phyloP scores from a whole-genome alignment of 2,329 filamentous ascomycete genomes.

The Ascochyta pisi region DNA sequence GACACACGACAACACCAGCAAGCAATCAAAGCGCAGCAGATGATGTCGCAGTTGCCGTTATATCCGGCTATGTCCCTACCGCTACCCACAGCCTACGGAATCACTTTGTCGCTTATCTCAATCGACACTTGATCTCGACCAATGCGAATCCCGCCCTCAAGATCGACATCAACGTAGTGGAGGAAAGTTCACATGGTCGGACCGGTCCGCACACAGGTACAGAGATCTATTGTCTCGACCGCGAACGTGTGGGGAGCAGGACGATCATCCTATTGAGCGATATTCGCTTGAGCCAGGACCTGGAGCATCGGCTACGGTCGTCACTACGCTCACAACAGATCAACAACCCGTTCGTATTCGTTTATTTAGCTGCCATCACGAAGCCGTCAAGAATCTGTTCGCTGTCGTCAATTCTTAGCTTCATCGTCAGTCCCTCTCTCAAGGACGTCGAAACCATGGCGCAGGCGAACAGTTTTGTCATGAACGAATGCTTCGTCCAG shows the following conservation, averaged over 20 bases:
- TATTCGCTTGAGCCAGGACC: slow-evolving; percentile 24
- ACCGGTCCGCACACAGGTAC: slow-evolving; percentile 16
- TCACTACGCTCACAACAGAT: slow-evolving; percentile 21
- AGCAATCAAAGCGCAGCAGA: slow-evolving; percentile 23
- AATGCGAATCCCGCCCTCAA: slow-evolving; percentile 27
- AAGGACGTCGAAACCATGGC: slow-evolving; percentile 30
- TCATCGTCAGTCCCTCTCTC: slow-evolving; percentile 24
- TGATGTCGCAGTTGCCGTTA: slow-evolving; percentile 31
- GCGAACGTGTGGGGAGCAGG: slow-evolving; percentile 18
- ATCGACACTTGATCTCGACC: slow-evolving; percentile 29
- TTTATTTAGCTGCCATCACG: slow-evolving; percentile 24
- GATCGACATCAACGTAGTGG: slow-evolving; percentile 24
- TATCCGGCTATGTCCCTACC: slow-evolving; percentile 32
- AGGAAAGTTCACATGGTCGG: slow-evolving; percentile 6
- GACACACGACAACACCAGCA: slow-evolving; percentile 13
- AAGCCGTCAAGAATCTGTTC: slow-evolving; percentile 7
- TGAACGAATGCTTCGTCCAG: slow-evolving; percentile 33
- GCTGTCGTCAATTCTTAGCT: slow-evolving; percentile 23
- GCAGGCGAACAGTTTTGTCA: slow-evolving; percentile 20
- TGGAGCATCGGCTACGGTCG: slow-evolving; percentile 20
- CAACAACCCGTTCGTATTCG: slow-evolving; percentile 23
- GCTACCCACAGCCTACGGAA: slow-evolving; percentile 31
- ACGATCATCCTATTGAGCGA: slow-evolving; percentile 27
- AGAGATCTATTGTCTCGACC: slow-evolving; percentile 25
- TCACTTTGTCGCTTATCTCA: slow-evolving; percentile 33